A percentile compares a stretch with the other conserved stretches of the same genome.
Conservation (phyloP, 768 basidiomycete species). For the Lactifluus volemus region DNA sequence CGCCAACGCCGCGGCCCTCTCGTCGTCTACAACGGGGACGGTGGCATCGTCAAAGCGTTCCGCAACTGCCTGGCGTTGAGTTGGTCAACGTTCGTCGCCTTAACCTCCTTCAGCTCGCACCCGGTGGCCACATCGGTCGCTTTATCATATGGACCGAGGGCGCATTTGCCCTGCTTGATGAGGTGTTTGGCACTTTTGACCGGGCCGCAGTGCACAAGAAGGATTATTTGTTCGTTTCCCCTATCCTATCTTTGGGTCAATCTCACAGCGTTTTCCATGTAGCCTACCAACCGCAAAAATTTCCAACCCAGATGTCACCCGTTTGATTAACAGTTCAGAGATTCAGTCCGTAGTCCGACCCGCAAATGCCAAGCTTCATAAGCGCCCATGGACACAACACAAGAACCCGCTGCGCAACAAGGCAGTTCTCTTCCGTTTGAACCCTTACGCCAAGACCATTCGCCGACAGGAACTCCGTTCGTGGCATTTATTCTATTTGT, state of each 20-base stretch:
- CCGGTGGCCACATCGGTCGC: slow-evolving; percentile 97
- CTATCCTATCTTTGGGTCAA: neutral
- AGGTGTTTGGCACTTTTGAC: slow-evolving; percentile 92
- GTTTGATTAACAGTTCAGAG: slow-evolving; percentile 96
- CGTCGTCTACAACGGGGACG: slow-evolving; percentile 94
- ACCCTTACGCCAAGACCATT: slow-evolving; percentile 95
- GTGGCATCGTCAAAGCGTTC: slow-evolving; percentile 97
- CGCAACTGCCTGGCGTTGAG: slow-evolving; percentile 98
- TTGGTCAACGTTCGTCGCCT: slow-evolving; percentile 87
- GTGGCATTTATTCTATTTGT: slow-evolving; percentile 28
- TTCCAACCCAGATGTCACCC: slow-evolving; percentile 91
- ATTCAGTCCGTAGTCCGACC: slow-evolving; percentile 96
- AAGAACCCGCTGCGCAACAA: slow-evolving; percentile 98
- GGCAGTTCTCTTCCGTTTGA: slow-evolving; percentile 90
- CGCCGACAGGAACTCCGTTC: slow-evolving; percentile 81
- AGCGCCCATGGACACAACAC: slow-evolving; percentile 97
- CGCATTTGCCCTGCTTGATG: slow-evolving; percentile 88
- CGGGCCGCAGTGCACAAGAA: slow-evolving; percentile 82
- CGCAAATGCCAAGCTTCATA: slow-evolving; percentile 74
- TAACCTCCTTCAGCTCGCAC: slow-evolving; percentile 98
- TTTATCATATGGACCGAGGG: slow-evolving; percentile 99
- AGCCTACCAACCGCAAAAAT: slow-evolving; percentile 96
- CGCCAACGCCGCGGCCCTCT: slow-evolving; percentile 97
- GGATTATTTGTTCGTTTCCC: slow-evolving; percentile 61
- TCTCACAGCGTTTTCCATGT: neutral